These are phyloP conservation scores for Phlyctochytrium arcticum DNA, from an alignment of 192 early-diverging fungal species.

Conservation along the genomic window DNA sequence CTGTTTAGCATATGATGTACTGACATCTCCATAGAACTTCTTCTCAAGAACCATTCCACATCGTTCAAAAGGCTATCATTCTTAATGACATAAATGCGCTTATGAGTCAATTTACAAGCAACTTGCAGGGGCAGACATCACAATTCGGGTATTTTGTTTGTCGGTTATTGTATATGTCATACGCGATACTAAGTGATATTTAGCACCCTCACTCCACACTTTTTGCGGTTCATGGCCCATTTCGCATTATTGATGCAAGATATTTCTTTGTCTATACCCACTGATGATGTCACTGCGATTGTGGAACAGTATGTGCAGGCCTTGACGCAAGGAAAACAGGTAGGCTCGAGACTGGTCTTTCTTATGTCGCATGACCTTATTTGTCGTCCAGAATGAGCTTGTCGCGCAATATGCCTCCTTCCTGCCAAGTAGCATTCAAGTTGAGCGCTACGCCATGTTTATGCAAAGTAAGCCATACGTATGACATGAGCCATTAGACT, in stretches of 20 bases:
- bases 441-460: slow-evolving; percentile 47
- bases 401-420: slow-evolving; percentile 51
- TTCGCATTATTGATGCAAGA: slow-evolving; percentile 60
- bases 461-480: slow-evolving; percentile 19
- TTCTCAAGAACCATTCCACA: slow-evolving; percentile 39
- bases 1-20: too few species aligned
- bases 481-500: neutral
- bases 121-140: neutral
- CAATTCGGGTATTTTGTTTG: slow-evolving; percentile 1
- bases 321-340: slow-evolving; percentile 20
- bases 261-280: slow-evolving; percentile 33
- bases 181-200: too few species aligned
- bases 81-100: slow-evolving; percentile 37
- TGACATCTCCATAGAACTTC: slow-evolving; percentile 10
- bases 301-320: slow-evolving; percentile 47
- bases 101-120: slow-evolving; percentile 29
- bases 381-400: slow-evolving; percentile 27
- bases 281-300: slow-evolving; percentile 8
- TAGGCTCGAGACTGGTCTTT: neutral
- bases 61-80: slow-evolving; percentile 51
- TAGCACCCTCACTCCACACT: slow-evolving; percentile 31
- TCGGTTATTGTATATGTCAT: too few species aligned
- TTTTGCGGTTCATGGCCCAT: slow-evolving; percentile 70
- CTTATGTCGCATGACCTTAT: neutral
- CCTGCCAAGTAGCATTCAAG: slow-evolving; percentile 40